Base-by-base conservation (phyloP, 208 protist species). In the Borovskyia barvae region DNA sequence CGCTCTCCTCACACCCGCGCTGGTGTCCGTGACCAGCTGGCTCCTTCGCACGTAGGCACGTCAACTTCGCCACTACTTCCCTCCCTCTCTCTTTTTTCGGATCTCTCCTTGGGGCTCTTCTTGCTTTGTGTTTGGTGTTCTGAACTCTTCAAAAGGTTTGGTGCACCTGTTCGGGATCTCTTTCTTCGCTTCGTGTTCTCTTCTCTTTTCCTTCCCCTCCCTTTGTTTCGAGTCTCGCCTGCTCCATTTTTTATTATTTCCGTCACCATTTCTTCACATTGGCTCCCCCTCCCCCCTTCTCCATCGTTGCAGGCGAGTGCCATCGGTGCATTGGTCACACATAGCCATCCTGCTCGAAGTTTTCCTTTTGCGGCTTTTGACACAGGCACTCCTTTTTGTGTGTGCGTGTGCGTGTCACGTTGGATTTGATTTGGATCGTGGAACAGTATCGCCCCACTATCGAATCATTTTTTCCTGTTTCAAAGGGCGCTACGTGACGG, bases 231-330 rank as follows among this genome's bases (percentile, higher is more conserved):
- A 11, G 24, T 28, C 26, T 29, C 33, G 26, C 20, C 43, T 3
- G 54, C 49, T 62, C n/a, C 28, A 37, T 19, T 54, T 37, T 9
- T 20, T 54, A 39, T 41, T 54, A 5, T 5, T n/a, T 36, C 14
- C 25, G 22, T 22, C 7, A 0, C 22, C 0, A 15, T 12, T 29
- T 48, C 30, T 2, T 3, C 8, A 48, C n/a, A 7, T 22, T 28
- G 9, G 11, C 11, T 12, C 52, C 3, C n/a, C 48, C 17, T 53
- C 32, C 14, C 24, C 3, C 22, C 3, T 39, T 20, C 9, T 15
- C 17, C 19, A 3, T 0, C 11, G 8, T 39, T 8, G 8, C 35
- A 8, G 14, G 14, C 35, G 14, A 14, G 35, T 39, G 14, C 8
- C 8, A 39, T 39, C 35, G 14, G 35, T 39, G 8, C 14, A 14